Conservation (phyloP, 345 rosid species). For the Moricandia moricandioides region DNA sequence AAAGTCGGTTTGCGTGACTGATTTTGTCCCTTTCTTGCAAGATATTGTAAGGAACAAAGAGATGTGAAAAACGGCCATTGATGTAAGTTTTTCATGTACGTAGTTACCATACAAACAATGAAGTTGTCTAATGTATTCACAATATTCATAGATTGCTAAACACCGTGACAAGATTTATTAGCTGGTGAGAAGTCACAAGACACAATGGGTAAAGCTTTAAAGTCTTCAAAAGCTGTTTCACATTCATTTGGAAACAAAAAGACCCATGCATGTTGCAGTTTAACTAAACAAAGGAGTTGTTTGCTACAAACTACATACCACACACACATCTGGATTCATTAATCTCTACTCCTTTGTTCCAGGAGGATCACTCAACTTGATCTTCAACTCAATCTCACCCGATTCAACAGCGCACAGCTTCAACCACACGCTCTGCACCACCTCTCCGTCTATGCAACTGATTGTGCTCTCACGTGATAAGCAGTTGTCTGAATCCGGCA, state of each 20-base stretch:
- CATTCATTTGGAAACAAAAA: slow-evolving; percentile 12
- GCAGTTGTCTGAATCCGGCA: slow-evolving; percentile 78
- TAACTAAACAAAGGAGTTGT: slow-evolving; percentile 9
- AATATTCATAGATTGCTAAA: slow-evolving; percentile 10
- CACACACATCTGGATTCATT: neutral
- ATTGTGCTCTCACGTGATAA: slow-evolving; percentile 79
- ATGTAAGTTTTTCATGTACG: no score
- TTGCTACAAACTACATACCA: slow-evolving; percentile 27
- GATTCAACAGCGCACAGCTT: slow-evolving; percentile 81
- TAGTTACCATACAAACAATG: no score
- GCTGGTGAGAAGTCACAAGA: slow-evolving; percentile 1
- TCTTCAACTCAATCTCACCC: slow-evolving; percentile 86
- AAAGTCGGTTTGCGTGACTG: no score
- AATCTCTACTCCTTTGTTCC: slow-evolving; percentile 13
- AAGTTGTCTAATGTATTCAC: neutral
- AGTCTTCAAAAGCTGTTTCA: neutral
- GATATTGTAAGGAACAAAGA: no score
- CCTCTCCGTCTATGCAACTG: slow-evolving; percentile 65
- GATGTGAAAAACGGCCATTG: no score
- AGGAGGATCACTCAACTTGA: slow-evolving; percentile 57
- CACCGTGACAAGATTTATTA: neutral
- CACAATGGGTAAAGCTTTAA: slow-evolving; percentile 2
- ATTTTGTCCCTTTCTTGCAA: no score
- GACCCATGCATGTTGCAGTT: slow-evolving; percentile 14
- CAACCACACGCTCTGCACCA: slow-evolving; percentile 87